A percentile compares a stretch with the other conserved stretches of the same genome.
Conservation (phyloP, 2,329 filamentous ascomycete species). For the Ambrosiella beaveri region DNA sequence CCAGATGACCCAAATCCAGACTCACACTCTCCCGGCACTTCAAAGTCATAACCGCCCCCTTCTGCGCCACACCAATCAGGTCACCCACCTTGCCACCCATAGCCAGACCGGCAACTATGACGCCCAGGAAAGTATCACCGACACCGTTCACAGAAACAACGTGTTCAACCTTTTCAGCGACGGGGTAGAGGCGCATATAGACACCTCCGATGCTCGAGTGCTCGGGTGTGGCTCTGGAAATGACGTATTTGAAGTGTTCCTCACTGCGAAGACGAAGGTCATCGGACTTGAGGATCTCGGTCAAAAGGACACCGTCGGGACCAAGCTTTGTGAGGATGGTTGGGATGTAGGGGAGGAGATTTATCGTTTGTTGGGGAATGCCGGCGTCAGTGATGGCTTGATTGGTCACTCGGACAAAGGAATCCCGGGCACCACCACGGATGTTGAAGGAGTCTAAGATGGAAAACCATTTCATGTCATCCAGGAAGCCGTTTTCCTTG, state of each 20-base stretch:
- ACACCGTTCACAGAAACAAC: slow-evolving; percentile 85
- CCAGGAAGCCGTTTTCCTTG: slow-evolving; percentile 47
- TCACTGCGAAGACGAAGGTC: slow-evolving; percentile 50
- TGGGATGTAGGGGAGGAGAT: slow-evolving; percentile 76
- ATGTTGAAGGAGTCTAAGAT: slow-evolving; percentile 68
- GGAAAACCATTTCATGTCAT: slow-evolving; percentile 56
- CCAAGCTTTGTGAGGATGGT: slow-evolving; percentile 76
- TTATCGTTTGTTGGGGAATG: slow-evolving; percentile 65
- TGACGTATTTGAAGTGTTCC: slow-evolving; percentile 49
- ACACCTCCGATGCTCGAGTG: slow-evolving; percentile 50
- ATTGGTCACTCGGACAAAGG: slow-evolving; percentile 52
- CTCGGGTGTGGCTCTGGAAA: slow-evolving; percentile 42
- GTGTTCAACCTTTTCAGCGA: slow-evolving; percentile 39
- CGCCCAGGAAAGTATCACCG: slow-evolving; percentile 82
- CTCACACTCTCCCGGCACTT: slow-evolving; percentile 59
- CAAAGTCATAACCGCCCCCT: slow-evolving; percentile 62
- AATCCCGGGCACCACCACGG: slow-evolving; percentile 50
- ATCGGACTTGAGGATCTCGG: slow-evolving; percentile 47
- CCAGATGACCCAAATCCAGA: slow-evolving; percentile 32
- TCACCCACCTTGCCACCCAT: slow-evolving; percentile 38
- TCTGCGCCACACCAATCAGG: slow-evolving; percentile 64
- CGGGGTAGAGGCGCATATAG: slow-evolving; percentile 60
- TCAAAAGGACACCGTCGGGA: slow-evolving; percentile 54
- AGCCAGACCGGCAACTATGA: slow-evolving; percentile 62
- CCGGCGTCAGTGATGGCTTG: slow-evolving; percentile 56